A percentile compares a stretch with the other conserved stretches of the same genome.
Evolutionary conservation across 768 basidiomycete genomes (phyloP).

Genomic region (Trametes villosa): DNA sequence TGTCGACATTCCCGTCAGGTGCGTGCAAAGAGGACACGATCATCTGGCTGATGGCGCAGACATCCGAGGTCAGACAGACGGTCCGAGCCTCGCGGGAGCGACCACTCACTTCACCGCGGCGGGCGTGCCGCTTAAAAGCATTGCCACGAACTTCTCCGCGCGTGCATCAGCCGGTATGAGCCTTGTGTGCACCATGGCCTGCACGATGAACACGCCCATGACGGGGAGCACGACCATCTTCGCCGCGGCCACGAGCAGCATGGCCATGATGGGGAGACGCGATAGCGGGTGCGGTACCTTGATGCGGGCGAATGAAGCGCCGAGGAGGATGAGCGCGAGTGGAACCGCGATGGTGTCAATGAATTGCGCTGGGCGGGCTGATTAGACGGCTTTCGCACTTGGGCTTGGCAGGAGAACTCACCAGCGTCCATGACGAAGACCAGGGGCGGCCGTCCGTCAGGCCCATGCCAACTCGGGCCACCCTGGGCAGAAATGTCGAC

Average conservation of each 20-base stretch:
- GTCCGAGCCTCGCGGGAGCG: background rate
- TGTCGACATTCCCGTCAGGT: constrained; percentile 49
- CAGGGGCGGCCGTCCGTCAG: constrained; percentile 41
- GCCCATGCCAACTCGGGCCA: constrained; percentile 39
- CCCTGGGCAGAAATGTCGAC: constrained; percentile 24
- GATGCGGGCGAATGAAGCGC: constrained; percentile 46
- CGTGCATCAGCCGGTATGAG: constrained; percentile 43
- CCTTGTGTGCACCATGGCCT: constrained; percentile 32
- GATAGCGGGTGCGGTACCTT: constrained; percentile 37
- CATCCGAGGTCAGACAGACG: background rate
- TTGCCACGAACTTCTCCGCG: constrained; percentile 48
- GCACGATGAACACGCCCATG: constrained; percentile 40
- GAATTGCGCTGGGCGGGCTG: constrained; percentile 30
- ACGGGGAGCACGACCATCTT: constrained; percentile 47
- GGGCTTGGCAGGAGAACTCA: constrained; percentile 26
- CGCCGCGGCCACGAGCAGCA: constrained; percentile 36
- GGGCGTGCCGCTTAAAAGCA: constrained; percentile 53
- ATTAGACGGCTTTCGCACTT: too few relatives aligned
- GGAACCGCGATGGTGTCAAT: constrained; percentile 27
- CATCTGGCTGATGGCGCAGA: constrained; percentile 40
- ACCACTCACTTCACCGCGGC: constrained; percentile 43
- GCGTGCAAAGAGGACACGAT: constrained; percentile 50
- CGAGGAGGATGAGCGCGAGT: constrained; percentile 27
- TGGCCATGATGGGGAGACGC: constrained; percentile 42
- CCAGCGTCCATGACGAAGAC: constrained; percentile 39